Percentiles rank a stretch among this genome's conserved stretches.
Conservation (phyloP, 1,139 yeast species). For the Pneumocystis murina region DNA sequence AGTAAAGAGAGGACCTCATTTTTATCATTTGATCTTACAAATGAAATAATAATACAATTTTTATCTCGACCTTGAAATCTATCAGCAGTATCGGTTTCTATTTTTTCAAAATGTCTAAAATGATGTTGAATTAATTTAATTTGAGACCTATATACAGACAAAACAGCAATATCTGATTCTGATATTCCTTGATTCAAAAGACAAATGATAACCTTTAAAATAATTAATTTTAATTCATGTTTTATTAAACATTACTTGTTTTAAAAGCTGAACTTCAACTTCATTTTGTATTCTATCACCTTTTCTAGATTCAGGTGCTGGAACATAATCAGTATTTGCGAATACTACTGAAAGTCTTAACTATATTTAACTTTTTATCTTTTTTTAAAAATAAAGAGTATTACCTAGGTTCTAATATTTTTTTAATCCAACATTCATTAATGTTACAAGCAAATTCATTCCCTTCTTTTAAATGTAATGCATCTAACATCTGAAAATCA, state of each 20-base stretch:
- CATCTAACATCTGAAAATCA: neutral
- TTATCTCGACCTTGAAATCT: slow-evolving; percentile 94
- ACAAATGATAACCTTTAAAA: slow-evolving; percentile 35
- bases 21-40: slow-evolving; percentile 67
- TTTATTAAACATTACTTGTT: slow-evolving; percentile 23
- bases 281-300: slow-evolving; percentile 62
- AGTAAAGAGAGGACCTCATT: slow-evolving; percentile 16
- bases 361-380: neutral
- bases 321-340: slow-evolving; percentile 57
- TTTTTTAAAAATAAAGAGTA: neutral
- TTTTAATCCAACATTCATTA: slow-evolving; percentile 12
- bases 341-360: slow-evolving; percentile 43
- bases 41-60: slow-evolving; percentile 71
- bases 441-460: neutral
- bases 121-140: slow-evolving; percentile 29
- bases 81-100: slow-evolving; percentile 85
- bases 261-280: slow-evolving; percentile 52
- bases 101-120: slow-evolving; percentile 28
- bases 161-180: slow-evolving; percentile 55
- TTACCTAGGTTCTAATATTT: slow-evolving; percentile 11
- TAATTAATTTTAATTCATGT: neutral
- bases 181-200: slow-evolving; percentile 47
- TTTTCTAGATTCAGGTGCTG: slow-evolving; percentile 40
- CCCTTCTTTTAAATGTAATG: neutral
- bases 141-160: slow-evolving; percentile 81